Base-by-base conservation (phyloP, 139 green algal genomes). In the Eudorina sp. region DNA sequence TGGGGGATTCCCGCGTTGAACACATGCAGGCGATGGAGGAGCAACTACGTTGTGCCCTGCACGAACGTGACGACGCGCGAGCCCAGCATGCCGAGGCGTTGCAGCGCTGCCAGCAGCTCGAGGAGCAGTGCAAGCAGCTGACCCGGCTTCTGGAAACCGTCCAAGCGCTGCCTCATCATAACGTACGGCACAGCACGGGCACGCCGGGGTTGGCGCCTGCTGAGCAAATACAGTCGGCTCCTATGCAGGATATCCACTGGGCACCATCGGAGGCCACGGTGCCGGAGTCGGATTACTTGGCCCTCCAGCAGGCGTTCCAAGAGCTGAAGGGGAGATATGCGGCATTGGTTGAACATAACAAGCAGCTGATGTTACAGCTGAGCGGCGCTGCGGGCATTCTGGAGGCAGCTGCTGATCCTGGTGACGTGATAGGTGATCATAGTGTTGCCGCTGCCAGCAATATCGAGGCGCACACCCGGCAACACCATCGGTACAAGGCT, bases 11-110 rank as follows among this genome's bases (percentile, higher is more conserved):
- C n/a, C n/a, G n/a, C n/a, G n/a, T n/a, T n/a, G n/a, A n/a, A n/a
- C n/a, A n/a, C 23, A 74, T 46, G 34, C 53, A 85, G 55, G 78
- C 16, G 4, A 29, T 85, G 38, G 55, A 74, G 41, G 55, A 74
- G 55, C 78, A 85, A 40, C 58, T 85, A 23, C 34, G 19, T 19
- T 9, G 23, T 0, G 53, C 43, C 11, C 14, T 60, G 0, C 4
- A 34, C 8, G 53, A 72, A 36, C 51, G 77, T 13, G 53, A 70
- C 27, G 53, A 72, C 5, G 53, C 36, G 34, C 53, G 23, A 21
- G 25, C 7, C 2, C n/a, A 53, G 36, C 45, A 64, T 29, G 1
- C 45, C 0, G 73, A 62, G 40, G 18, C 31, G 25, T 25, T 29
- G 40, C 38, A 43, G 55, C 55, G n/a, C 40, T 27, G 48, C 4